Conservation (phyloP, 139 green algal genomes). For the Chlorella sp. region DNA sequence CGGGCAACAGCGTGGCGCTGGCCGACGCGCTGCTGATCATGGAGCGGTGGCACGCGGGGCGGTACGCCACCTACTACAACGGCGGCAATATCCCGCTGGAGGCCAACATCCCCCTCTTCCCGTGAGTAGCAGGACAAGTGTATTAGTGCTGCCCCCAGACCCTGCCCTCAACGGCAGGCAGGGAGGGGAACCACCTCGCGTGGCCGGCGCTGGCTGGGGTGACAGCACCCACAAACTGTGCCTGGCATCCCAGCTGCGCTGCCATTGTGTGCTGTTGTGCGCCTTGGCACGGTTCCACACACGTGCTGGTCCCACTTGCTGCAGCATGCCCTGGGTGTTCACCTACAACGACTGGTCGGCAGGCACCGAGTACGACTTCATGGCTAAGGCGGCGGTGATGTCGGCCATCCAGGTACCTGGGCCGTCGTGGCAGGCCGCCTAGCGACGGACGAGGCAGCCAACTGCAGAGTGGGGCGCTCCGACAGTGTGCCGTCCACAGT, state of each 20-base stretch:
- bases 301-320: no score
- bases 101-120: conserved; percentile 19
- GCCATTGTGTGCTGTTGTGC: no score
- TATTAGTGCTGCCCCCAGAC: no score
- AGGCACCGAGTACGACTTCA: conserved; percentile 27
- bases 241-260: no score
- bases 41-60: conserved; percentile 7
- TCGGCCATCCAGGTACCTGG: neutral
- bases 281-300: no score
- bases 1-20: conserved; percentile 21
- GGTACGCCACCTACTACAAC: conserved; percentile 28
- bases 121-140: neutral
- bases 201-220: no score
- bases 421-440: neutral
- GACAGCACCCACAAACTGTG: no score
- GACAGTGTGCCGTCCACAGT: no score
- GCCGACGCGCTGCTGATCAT: conserved; percentile 23
- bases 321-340: conserved; percentile 33
- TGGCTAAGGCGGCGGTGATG: conserved; percentile 16
- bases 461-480: no score
- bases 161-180: no score
- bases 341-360: conserved; percentile 36
- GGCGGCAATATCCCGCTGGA: conserved; percentile 32
- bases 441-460: no score
- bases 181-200: no score